Evolutionary conservation across 306 rosid species (phyloP).

Genomic region (Nissolia schottii): DNA sequence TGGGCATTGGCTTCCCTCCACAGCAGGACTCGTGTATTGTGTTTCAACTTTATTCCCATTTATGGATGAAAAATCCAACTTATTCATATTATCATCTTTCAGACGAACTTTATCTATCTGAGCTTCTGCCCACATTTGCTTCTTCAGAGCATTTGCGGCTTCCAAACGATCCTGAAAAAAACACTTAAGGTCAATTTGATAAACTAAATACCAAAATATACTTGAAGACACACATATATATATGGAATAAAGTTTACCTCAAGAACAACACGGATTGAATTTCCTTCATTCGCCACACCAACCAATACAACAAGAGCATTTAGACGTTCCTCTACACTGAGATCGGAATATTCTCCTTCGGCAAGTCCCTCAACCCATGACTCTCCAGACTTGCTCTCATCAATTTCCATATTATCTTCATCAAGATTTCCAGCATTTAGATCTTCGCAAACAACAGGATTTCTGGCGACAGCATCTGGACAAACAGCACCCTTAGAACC

Average conservation of each 20-base stretch:
- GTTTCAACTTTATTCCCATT: conserved; percentile 61
- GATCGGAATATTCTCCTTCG: conserved; percentile 93
- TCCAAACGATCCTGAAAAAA: conserved; percentile 88
- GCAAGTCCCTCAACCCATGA: conserved; percentile 98
- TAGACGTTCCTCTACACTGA: conserved; percentile 95
- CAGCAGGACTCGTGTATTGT: conserved; percentile 39
- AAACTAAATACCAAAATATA: neutral
- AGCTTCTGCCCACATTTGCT: conserved; percentile 98
- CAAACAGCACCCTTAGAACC: conserved; percentile 43
- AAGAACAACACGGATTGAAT: conserved; percentile 82
- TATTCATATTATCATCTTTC: conserved; percentile 64
- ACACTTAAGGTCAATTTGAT: conserved; percentile 31
- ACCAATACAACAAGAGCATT: conserved; percentile 78
- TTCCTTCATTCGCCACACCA: conserved; percentile 96
- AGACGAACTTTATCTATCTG: conserved; percentile 80
- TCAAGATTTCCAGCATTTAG: conserved; percentile 38
- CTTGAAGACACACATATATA: neutral
- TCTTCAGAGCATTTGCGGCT: conserved; percentile 95
- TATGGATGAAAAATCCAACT: conserved; percentile 54
- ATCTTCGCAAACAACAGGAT: conserved; percentile 42
- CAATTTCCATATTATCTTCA: conserved; percentile 88
- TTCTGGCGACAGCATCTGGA: conserved; percentile 35
- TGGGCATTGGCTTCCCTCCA: conserved; percentile 75
- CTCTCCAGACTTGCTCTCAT: conserved; percentile 91
- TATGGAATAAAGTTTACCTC: conserved; percentile 50